These are phyloP conservation scores for Circinella umbellata DNA, from an alignment of 371 early-diverging fungal species.

Conservation along the genomic window DNA sequence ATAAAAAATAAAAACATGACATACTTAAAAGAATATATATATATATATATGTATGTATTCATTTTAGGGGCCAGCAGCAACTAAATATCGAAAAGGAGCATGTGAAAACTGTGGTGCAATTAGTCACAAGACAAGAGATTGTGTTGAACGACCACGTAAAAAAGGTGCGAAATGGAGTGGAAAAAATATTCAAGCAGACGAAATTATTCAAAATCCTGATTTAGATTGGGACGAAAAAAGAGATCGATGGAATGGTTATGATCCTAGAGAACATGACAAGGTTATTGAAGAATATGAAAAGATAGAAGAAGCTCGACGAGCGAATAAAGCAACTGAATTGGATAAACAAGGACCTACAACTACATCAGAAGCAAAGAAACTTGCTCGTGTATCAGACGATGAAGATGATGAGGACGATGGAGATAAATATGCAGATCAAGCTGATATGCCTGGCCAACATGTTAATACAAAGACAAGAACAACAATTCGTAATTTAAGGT, in stretches of 20 bases:
- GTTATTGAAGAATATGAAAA: slow-evolving; percentile 89
- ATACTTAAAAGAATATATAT: too few species aligned
- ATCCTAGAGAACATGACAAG: slow-evolving; percentile 83
- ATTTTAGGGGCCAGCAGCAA: slow-evolving; percentile 76
- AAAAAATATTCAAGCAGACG: slow-evolving; percentile 84
- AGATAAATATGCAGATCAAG: slow-evolving; percentile 89
- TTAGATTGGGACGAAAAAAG: slow-evolving; percentile 94
- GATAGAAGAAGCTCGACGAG: slow-evolving; percentile 86
- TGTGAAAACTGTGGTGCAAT: slow-evolving; percentile 97
- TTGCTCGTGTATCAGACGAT: slow-evolving; percentile 64
- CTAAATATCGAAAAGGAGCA: slow-evolving; percentile 93
- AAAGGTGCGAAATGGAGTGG: slow-evolving; percentile 90
- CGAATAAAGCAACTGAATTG: slow-evolving; percentile 79
- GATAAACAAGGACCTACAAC: slow-evolving; percentile 69
- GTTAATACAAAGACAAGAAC: slow-evolving; percentile 91
- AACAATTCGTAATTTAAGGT: slow-evolving; percentile 94
- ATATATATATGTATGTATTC: too few species aligned
- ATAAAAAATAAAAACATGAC: too few species aligned
- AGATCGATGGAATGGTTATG: slow-evolving; percentile 98
- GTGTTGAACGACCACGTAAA: slow-evolving; percentile 93
- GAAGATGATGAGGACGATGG: slow-evolving; percentile 82
- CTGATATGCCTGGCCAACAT: slow-evolving; percentile 91
- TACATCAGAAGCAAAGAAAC: slow-evolving; percentile 61
- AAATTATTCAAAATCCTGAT: slow-evolving; percentile 79
- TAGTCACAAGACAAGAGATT: slow-evolving; percentile 92